Base-by-base conservation (phyloP, 2,329 filamentous ascomycete species). In the Bimuria novae-zelandiae region DNA sequence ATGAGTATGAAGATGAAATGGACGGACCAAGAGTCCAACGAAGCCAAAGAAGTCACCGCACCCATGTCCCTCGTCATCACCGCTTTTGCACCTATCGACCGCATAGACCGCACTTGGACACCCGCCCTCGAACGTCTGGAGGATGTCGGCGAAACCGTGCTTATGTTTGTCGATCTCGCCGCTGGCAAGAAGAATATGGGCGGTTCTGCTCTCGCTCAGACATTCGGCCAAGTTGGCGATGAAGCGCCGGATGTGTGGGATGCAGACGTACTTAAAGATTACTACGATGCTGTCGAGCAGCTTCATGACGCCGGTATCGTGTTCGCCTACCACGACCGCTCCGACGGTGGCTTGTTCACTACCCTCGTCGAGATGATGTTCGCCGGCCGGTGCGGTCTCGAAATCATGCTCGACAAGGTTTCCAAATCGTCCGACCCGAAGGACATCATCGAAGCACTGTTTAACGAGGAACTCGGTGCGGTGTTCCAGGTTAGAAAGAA, bases 1-100 rank as follows among this genome's bases (percentile, higher is more conserved):
- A 96, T 95, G 75, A 97, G 92, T 2, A 97, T 99, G 94, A 97
- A 97, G 80, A 93, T 95, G 67, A 91, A 91, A 51, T 97, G 94
- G 94, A 89, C 86, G 68, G 89, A 93, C 61, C 79, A 80, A 56
- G 78, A 82, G 51, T 84, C 80, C 25, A 83, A 84, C 16, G 82
- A 89, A 56, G 77, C 82, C 12, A 94, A 89, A 77, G 92, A 92
- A 61, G 93, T 97, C 44, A 97, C 91, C 32, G 90, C 94, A 4
- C 94, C 94, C 1, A 84, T 97, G 64, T 96, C 93, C 0, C 82
- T 96, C 5, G 87, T 97, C 50, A 92, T 97, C 63, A 92, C 94
- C 4, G 90, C 94, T 1, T 97, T 97, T 68, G 88, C 89, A 1
- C 84, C 91, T 1, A 92, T 97, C 3, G 84, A 89, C 49, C 85